A percentile compares a stretch with the other conserved stretches of the same genome.
These are phyloP conservation scores for Calocybe cyanea DNA, from an alignment of 768 basidiomycete species.

Conservation along the genomic window DNA sequence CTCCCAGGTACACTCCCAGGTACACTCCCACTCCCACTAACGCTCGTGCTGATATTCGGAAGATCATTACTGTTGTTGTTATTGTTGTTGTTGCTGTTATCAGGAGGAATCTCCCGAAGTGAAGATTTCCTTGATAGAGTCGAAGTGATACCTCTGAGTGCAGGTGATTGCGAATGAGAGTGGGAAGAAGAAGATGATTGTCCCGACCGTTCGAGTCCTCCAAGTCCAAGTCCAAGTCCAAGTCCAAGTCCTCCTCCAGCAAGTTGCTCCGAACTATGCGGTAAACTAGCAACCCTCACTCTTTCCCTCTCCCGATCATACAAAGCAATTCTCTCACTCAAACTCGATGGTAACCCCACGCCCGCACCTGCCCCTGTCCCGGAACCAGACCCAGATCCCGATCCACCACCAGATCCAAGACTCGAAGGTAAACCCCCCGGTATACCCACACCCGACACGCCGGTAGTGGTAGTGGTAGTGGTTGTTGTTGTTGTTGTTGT, in stretches of 20 bases:
- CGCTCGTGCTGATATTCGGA: slow-evolving; percentile 3
- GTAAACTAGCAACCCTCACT: slow-evolving; percentile 11
- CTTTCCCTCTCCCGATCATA: slow-evolving; percentile 7
- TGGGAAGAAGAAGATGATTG: slow-evolving; percentile 6
- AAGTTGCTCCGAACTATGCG: background rate
- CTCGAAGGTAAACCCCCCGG: too few relatives aligned
- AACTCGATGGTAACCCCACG: background rate
- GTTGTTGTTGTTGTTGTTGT: too few relatives aligned
- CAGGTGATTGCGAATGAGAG: background rate
- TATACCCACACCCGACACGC: too few relatives aligned
- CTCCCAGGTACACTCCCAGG: slow-evolving; percentile 1
- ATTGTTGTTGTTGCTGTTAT: slow-evolving; percentile 1
- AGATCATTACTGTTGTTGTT: too few relatives aligned
- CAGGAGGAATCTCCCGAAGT: slow-evolving; percentile 10
- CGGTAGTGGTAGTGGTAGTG: slow-evolving; percentile 10
- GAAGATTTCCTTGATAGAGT: slow-evolving; percentile 4
- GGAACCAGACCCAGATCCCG: too few relatives aligned
- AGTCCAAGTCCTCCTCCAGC: too few relatives aligned
- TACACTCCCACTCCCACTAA: background rate
- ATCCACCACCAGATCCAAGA: too few relatives aligned
- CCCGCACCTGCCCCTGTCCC: background rate
- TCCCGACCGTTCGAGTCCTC: background rate
- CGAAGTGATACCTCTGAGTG: slow-evolving; percentile 1
- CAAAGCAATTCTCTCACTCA: slow-evolving; percentile 4
- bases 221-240: too few relatives aligned